A percentile compares a stretch with the other conserved stretches of the same genome.
These are phyloP conservation scores for Pleurotus salmoneostramineus DNA, from an alignment of 768 basidiomycete species.

Conservation along the genomic window DNA sequence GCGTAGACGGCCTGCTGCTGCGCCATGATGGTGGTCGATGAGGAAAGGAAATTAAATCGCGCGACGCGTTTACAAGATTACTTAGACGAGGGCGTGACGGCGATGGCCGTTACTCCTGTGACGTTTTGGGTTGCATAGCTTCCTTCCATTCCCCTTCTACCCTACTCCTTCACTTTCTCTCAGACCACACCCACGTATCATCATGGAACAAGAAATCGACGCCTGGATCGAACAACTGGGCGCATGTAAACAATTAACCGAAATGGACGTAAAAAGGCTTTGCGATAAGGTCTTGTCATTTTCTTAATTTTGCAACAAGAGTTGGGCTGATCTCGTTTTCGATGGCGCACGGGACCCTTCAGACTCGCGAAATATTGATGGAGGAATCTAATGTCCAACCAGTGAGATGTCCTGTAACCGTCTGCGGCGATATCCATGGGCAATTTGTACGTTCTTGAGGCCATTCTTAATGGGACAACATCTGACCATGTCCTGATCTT, in stretches of 20 bases:
- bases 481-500: slow-evolving; percentile 9
- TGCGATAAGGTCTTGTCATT: slow-evolving; percentile 89
- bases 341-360: slow-evolving; percentile 12
- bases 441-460: slow-evolving; percentile 82
- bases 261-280: slow-evolving; percentile 93
- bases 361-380: slow-evolving; percentile 98
- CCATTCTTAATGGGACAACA: slow-evolving; percentile 14
- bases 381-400: slow-evolving; percentile 99
- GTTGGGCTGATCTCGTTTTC: slow-evolving; percentile 11
- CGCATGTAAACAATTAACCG: slow-evolving; percentile 95
- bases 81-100: slow-evolving; percentile 1
- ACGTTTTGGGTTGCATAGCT: slow-evolving; percentile 30
- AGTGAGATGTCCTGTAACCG: slow-evolving; percentile 97
- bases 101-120: background rate
- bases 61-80: slow-evolving; percentile 26
- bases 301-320: slow-evolving; percentile 14
- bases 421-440: slow-evolving; percentile 99
- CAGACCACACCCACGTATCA: slow-evolving; percentile 22
- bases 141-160: slow-evolving; percentile 21
- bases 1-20: slow-evolving; percentile 72
- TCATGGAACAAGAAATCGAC: slow-evolving; percentile 82
- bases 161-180: slow-evolving; percentile 20
- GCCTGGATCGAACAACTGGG: slow-evolving; percentile 95
- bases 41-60: slow-evolving; percentile 15
- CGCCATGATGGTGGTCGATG: slow-evolving; percentile 24